Evolutionary conservation across 208 protist genomes (phyloP).

Genomic region (Trypanosoma boissoni): DNA sequence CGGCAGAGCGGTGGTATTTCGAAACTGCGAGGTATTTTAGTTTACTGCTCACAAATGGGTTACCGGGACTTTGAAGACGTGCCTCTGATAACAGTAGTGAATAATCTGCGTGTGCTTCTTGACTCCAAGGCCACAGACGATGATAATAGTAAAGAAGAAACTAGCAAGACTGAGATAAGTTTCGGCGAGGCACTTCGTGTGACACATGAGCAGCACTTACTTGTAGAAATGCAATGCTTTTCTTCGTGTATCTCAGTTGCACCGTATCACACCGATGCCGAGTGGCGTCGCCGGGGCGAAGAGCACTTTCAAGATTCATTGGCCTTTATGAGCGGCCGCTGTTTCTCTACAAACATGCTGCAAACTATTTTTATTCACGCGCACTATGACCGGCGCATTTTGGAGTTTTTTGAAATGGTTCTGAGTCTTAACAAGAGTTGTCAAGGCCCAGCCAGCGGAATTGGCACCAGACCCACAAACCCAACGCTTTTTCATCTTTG

Average conservation of each 20-base stretch:
- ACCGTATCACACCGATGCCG: constrained; percentile 71
- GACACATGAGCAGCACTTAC: constrained; percentile 65
- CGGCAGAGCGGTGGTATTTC: constrained; percentile 35
- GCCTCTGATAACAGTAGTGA: constrained; percentile 82
- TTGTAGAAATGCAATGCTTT: constrained; percentile 84
- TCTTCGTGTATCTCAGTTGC: constrained; percentile 73
- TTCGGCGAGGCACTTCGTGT: constrained; percentile 7
- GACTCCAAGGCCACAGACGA: constrained; percentile 18
- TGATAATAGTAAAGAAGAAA: background rate
- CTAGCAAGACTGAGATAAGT: constrained; percentile 24
- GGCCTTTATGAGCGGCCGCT: constrained; percentile 87
- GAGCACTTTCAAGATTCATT: constrained; percentile 81
- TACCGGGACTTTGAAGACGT: constrained; percentile 82
- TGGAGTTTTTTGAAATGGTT: constrained; percentile 79
- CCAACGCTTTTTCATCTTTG: constrained; percentile 79
- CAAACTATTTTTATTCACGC: constrained; percentile 76
- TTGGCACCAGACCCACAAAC: constrained; percentile 43
- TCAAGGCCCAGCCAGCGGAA: constrained; percentile 64
- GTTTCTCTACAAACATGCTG: constrained; percentile 87
- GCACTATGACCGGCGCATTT: constrained; percentile 67
- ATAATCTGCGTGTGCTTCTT: constrained; percentile 67
- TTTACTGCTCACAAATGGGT: constrained; percentile 89
- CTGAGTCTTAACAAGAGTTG: constrained; percentile 52
- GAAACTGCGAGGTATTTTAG: constrained; percentile 68
- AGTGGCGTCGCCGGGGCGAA: constrained; percentile 74